These are phyloP conservation scores for Cytospora piceae DNA, from an alignment of 2,329 filamentous ascomycete genomes.

Conservation along the genomic window DNA sequence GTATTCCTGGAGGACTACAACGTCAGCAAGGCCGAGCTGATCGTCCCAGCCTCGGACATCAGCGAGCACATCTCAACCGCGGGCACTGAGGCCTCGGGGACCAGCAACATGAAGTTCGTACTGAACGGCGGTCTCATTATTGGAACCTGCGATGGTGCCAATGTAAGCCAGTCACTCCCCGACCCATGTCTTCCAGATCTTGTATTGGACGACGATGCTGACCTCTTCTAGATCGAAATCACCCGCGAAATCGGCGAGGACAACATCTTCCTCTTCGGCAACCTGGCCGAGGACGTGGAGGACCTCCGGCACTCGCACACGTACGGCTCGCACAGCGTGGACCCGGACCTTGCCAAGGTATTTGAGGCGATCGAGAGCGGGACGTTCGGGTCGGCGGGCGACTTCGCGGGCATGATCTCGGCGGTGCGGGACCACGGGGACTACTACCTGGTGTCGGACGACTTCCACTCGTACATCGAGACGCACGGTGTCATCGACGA, in stretches of 20 bases:
- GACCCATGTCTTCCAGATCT: not conserved
- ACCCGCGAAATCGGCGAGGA: constrained; percentile 94
- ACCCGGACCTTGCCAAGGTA: constrained; percentile 76
- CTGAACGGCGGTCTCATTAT: constrained; percentile 97
- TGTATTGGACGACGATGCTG: constrained; percentile 13
- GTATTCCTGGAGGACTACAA: constrained; percentile 99
- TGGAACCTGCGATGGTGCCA: constrained; percentile 95
- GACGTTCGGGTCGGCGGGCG: constrained; percentile 76
- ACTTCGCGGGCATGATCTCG: constrained; percentile 82
- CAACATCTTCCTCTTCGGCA: constrained; percentile 98
- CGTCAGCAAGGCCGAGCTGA: constrained; percentile 98
- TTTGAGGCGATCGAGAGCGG: constrained; percentile 81
- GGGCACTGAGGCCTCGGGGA: constrained; percentile 87
- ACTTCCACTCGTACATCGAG: constrained; percentile 93
- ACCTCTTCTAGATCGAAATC: constrained; percentile 76
- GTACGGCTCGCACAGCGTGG: constrained; percentile 78
- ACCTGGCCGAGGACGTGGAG: constrained; percentile 93
- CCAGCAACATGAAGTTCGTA: constrained; percentile 99
- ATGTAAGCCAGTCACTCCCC: constrained; percentile 62
- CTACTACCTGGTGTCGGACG: constrained; percentile 96
- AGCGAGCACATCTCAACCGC: constrained; percentile 99
- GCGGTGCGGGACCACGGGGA: constrained; percentile 92
- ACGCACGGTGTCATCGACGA: constrained; percentile 91
- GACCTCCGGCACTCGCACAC: constrained; percentile 89
- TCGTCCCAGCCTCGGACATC: constrained; percentile 90